Base-by-base conservation (phyloP, 768 basidiomycete species). In the Mycena vitilis region DNA sequence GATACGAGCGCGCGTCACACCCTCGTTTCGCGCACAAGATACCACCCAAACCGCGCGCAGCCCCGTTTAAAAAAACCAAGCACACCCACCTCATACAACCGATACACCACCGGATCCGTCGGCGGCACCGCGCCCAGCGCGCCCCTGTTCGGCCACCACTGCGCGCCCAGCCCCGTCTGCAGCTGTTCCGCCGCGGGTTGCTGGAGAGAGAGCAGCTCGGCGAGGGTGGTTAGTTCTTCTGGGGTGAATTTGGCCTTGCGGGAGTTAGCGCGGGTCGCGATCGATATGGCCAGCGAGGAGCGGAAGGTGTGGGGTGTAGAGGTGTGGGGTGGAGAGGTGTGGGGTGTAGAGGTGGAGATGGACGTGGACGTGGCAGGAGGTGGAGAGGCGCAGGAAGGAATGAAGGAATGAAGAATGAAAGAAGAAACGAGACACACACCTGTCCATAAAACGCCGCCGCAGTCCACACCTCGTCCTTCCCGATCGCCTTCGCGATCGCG, bases 361-460 rank as follows among this genome's bases (percentile, higher is more conserved):
- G 30, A 30, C 3, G 30, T 3, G 30, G 30, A 30, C 2, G 30
- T 3, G 30, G 30, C 3, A 30, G 30, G 30, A 30, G 5, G 30
- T 3, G 30, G 30, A 5, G 30, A 30, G 30, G 30, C 2, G 5
- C 2, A 30, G 30, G 34, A 67, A 61, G 37, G 30, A 20, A 57
- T n/a, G n/a, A 38, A 48, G 51, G 25, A 63, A 15, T 15, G 51
- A 45, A 36, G 2, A 56, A n/a, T n/a, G 58, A 42, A 16, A 60
- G 12, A 11, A 68, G 16, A 72, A 56, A 30, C 30, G 58, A 38
- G 13, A 60, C 12, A 72, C 80, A 23, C 66, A 91, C 91, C 82
- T 94, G 93, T 9, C 90, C 93, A 72, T 93, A 94, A 78, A 95
- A 92, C 55, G 89, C 88, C 8, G 93, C 88, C 4, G 93, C 93